A percentile compares a stretch with the other conserved stretches of the same genome.
phyloP scores from a whole-genome alignment of 176 grass and related monocot species.

The Musa troglodytarum region DNA sequence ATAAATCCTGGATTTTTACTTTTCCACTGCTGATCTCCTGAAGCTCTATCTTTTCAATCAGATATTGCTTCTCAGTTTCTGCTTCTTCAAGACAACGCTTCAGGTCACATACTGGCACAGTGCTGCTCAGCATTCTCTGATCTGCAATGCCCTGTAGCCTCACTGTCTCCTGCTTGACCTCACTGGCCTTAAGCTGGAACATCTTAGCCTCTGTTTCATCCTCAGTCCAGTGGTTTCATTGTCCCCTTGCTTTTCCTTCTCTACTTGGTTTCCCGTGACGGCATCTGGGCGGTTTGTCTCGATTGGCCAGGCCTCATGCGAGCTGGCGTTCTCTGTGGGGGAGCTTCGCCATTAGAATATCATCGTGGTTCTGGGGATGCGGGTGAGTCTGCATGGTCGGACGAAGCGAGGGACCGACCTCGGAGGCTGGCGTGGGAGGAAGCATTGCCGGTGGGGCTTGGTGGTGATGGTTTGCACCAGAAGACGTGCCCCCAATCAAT shows the following conservation, averaged over 20 bases:
- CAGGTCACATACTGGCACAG: slow-evolving; percentile 52
- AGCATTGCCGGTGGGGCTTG: too few relatives aligned
- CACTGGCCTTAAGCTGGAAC: slow-evolving; percentile 72
- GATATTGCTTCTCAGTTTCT: slow-evolving; percentile 62
- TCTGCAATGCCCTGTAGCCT: slow-evolving; percentile 54
- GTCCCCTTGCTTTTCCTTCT: slow-evolving; percentile 29
- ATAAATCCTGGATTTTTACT: neutral
- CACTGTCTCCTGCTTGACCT: slow-evolving; percentile 57
- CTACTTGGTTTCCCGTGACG: slow-evolving; percentile 5
- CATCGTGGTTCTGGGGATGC: too few relatives aligned
- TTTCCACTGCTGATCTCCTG: slow-evolving; percentile 26
- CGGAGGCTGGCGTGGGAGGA: too few relatives aligned
- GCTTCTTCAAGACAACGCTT: slow-evolving; percentile 67
- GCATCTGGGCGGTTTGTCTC: too few relatives aligned
- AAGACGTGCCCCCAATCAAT: too few relatives aligned
- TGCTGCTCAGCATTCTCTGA: slow-evolving; percentile 53
- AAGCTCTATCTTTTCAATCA: slow-evolving; percentile 78
- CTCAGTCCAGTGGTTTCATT: slow-evolving; percentile 38
- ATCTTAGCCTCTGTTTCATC: slow-evolving; percentile 73
- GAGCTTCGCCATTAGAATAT: too few relatives aligned
- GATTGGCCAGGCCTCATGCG: too few relatives aligned
- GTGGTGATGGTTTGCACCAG: too few relatives aligned
- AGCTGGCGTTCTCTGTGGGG: too few relatives aligned
- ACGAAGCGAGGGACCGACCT: too few relatives aligned
- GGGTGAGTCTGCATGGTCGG: too few relatives aligned